phyloP scores from a whole-genome alignment of 441 rosid genomes.

The Hypseocharis bilobata region DNA sequence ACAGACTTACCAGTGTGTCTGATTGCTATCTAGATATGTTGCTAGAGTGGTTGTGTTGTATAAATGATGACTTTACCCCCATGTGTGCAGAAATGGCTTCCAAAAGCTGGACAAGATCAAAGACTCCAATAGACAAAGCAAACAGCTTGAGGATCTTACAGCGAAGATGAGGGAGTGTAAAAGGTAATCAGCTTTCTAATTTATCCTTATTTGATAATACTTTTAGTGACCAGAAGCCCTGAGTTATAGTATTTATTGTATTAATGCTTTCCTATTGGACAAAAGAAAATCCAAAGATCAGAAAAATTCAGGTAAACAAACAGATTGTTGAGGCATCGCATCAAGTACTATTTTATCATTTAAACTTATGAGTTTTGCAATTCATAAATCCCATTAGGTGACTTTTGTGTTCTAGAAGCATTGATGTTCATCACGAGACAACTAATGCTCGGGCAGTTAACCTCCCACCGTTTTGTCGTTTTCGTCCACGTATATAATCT shows the following conservation, averaged over 20 bases:
- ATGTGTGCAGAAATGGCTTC: conserved; percentile 24
- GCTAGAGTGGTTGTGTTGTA: not conserved
- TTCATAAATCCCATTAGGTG: too few relatives aligned
- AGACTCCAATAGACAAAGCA: conserved; percentile 26
- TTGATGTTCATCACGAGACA: not conserved
- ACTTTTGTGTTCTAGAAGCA: too few relatives aligned
- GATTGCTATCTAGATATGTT: not conserved
- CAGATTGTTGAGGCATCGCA: too few relatives aligned
- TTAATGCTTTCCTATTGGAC: not conserved
- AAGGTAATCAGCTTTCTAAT: conserved; percentile 15
- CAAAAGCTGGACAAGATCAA: conserved; percentile 31
- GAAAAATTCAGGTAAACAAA: too few relatives aligned
- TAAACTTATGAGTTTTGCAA: not conserved
- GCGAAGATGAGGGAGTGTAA: conserved; percentile 32
- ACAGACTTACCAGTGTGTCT: not conserved
- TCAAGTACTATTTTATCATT: not conserved
- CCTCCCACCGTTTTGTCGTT: too few relatives aligned
- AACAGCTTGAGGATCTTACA: conserved; percentile 31
- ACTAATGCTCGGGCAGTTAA: too few relatives aligned
- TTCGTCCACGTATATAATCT: too few relatives aligned
- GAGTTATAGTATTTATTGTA: not conserved
- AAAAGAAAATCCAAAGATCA: too few relatives aligned
- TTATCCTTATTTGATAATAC: not conserved
- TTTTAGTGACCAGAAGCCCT: not conserved
- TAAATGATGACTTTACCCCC: not conserved